A percentile compares a stretch with the other conserved stretches of the same genome.
phyloP scores from a whole-genome alignment of 495 filamentous ascomycete species.

The Hyaloscypha variabilis region DNA sequence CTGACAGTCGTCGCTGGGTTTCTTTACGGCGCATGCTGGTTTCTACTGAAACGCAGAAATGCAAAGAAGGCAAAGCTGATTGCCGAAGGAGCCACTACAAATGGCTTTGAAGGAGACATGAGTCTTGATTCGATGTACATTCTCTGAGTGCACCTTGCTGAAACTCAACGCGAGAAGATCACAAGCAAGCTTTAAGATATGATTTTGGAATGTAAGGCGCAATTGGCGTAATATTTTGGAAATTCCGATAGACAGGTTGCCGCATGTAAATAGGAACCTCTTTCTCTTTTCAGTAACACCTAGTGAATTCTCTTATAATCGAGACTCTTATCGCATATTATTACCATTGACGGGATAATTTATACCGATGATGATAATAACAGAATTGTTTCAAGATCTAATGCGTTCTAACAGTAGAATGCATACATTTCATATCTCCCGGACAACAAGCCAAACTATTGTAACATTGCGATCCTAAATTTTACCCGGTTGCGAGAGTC shows the following conservation, averaged over 20 bases:
- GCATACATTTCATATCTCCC: too few species aligned
- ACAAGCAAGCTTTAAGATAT: too few species aligned
- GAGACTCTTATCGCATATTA: not conserved
- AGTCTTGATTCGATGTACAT: slow-evolving; percentile 28
- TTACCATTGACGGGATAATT: not conserved
- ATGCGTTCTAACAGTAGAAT: too few species aligned
- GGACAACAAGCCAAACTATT: too few species aligned
- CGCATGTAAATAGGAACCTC: not conserved
- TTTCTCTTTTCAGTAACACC: slow-evolving; percentile 1
- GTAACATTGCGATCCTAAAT: too few species aligned
- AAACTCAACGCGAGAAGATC: not conserved
- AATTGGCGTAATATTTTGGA: not conserved
- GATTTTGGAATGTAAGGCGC: too few species aligned
- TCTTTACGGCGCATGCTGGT: slow-evolving; percentile 6
- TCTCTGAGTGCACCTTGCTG: slow-evolving; percentile 16
- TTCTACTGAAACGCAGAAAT: slow-evolving; percentile 27
- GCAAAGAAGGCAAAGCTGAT: slow-evolving; percentile 27
- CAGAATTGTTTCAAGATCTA: too few species aligned
- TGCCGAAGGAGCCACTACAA: slow-evolving; percentile 21
- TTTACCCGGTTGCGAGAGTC: too few species aligned
- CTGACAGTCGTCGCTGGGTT: slow-evolving; percentile 20
- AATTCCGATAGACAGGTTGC: not conserved
- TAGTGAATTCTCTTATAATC: not conserved
- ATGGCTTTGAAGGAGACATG: slow-evolving; percentile 27
- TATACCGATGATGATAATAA: too few species aligned